Conservation (phyloP, 495 filamentous ascomycete genomes). For the Trichoderma parareesei region DNA sequence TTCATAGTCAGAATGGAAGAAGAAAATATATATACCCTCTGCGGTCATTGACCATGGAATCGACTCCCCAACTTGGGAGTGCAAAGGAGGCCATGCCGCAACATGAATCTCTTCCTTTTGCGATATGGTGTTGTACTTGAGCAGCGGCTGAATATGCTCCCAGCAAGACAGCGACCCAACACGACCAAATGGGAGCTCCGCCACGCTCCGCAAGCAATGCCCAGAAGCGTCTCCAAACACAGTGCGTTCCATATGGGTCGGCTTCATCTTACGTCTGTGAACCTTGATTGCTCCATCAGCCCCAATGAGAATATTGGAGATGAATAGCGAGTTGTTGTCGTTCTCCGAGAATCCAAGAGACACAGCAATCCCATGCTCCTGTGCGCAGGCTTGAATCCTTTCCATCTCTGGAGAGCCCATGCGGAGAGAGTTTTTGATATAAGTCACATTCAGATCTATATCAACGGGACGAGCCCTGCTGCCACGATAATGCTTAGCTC, state of each 20-base stretch:
- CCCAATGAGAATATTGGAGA: conserved; percentile 46
- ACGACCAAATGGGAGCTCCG: conserved; percentile 31
- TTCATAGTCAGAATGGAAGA: conserved; percentile 10
- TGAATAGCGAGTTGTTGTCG: conserved; percentile 42
- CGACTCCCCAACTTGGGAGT: conserved; percentile 19
- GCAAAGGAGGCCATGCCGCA: conserved; percentile 47
- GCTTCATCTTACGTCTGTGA: conserved; percentile 49
- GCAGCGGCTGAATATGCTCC: conserved; percentile 53
- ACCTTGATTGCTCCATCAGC: conserved; percentile 36
- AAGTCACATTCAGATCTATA: not conserved
- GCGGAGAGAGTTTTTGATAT: conserved; percentile 33
- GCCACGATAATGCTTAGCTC: not conserved
- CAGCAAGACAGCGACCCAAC: conserved; percentile 46
- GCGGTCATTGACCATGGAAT: conserved; percentile 26
- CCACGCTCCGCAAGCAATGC: conserved; percentile 33
- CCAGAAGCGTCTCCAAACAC: conserved; percentile 50
- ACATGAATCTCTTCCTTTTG: conserved; percentile 50
- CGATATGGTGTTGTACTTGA: conserved; percentile 47
- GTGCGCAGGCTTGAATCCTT: conserved; percentile 33
- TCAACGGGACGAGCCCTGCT: not conserved
- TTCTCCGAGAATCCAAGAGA: conserved; percentile 48
- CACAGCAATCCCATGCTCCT: conserved; percentile 37
- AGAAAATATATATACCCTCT: conserved; percentile 13
- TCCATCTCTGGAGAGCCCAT: conserved; percentile 40
- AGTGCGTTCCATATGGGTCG: conserved; percentile 55